These are phyloP conservation scores for Bipolaris sorokiniana DNA, from an alignment of 2,329 filamentous ascomycete species.

Conservation along the genomic window DNA sequence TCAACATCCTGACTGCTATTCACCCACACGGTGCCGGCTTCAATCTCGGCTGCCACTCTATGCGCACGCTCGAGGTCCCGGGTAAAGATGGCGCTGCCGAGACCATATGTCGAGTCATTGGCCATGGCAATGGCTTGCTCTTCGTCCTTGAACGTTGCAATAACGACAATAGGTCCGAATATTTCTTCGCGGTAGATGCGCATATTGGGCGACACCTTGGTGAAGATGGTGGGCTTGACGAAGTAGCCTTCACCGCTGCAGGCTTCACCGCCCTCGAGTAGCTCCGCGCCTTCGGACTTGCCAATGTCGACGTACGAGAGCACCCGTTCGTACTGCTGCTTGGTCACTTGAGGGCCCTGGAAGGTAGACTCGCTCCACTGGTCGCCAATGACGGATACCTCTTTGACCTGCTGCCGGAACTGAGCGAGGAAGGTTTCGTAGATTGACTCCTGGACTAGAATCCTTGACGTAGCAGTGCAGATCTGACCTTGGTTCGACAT, in stretches of 20 bases:
- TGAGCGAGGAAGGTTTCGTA: conserved; percentile 64
- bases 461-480: conserved; percentile 62
- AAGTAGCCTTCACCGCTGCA: conserved; percentile 56
- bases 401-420: conserved; percentile 10
- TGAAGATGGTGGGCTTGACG: conserved; percentile 53
- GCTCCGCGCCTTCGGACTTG: conserved; percentile 56
- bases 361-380: conserved; percentile 52
- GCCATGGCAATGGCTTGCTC: conserved; percentile 10
- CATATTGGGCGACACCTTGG: neutral
- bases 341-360: conserved; percentile 55
- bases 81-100: conserved; percentile 50
- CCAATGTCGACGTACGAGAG: conserved; percentile 52
- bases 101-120: conserved; percentile 31
- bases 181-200: conserved; percentile 11
- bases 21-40: conserved; percentile 6
- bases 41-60: conserved; percentile 8
- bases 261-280: conserved; percentile 56
- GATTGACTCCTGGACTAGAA: conserved; percentile 61
- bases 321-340: conserved; percentile 52
- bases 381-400: conserved; percentile 34
- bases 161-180: conserved; percentile 13
- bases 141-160: conserved; percentile 9
- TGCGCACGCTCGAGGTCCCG: conserved; percentile 4
- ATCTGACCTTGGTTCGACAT: conserved; percentile 64
- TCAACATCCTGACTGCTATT: conserved; percentile 9